These are phyloP conservation scores for Candida coquimbonensis DNA, from an alignment of 805 yeast genomes.

Conservation along the genomic window DNA sequence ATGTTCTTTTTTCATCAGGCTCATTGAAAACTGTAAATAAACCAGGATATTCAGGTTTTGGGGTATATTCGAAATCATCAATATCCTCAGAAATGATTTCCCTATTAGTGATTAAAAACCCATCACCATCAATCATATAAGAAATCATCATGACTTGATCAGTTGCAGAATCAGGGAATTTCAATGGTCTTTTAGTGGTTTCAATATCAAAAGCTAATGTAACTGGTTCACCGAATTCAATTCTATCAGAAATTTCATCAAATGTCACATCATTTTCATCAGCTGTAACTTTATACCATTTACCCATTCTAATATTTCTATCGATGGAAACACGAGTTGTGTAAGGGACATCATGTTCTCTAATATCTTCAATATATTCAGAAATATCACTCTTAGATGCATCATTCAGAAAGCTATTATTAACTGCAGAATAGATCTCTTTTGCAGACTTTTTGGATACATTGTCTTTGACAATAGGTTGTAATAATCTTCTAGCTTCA, in stretches of 20 bases:
- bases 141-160: constrained; percentile 99
- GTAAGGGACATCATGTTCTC: constrained; percentile 95
- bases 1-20: constrained; percentile 67
- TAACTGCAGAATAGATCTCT: constrained; percentile 58
- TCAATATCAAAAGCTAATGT: constrained; percentile 96
- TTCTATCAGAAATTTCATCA: constrained; percentile 59
- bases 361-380: constrained; percentile 65
- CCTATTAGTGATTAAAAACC: constrained; percentile 86
- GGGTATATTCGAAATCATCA: constrained; percentile 95
- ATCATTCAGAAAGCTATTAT: constrained; percentile 24
- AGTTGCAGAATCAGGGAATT: constrained; percentile 85
- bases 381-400: constrained; percentile 41
- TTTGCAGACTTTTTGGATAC: constrained; percentile 52
- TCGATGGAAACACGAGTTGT: constrained; percentile 97
- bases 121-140: constrained; percentile 98
- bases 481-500: constrained; percentile 61
- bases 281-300: constrained; percentile 84
- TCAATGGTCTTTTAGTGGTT: constrained; percentile 92
- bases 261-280: constrained; percentile 47
- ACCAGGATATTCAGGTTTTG: constrained; percentile 94
- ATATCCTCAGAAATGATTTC: constrained; percentile 93
- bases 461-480: constrained; percentile 68
- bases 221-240: constrained; percentile 96
- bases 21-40: constrained; percentile 86
- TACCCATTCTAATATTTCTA: constrained; percentile 79